Evolutionary conservation across 768 basidiomycete genomes (phyloP).

Genomic region (Pleurotus platypus): DNA sequence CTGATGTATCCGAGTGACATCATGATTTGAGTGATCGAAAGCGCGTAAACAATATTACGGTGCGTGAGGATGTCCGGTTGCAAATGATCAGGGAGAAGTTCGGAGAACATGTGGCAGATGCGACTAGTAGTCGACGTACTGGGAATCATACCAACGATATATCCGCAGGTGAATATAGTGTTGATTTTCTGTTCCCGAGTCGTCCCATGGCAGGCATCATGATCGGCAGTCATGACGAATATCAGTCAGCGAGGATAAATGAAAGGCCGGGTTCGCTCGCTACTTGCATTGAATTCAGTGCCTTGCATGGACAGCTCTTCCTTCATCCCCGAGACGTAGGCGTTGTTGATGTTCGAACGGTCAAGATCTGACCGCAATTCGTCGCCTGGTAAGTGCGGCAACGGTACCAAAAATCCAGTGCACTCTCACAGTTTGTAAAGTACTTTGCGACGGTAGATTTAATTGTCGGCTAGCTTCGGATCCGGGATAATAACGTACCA

Average conservation of each 20-base stretch:
- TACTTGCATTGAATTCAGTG: conserved; percentile 54
- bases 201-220: too few relatives aligned
- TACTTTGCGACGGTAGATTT: conserved; percentile 34
- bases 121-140: conserved; percentile 30
- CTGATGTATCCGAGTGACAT: conserved; percentile 21
- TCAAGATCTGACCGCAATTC: conserved; percentile 47
- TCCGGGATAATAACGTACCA: conserved; percentile 35
- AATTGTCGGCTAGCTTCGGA: conserved; percentile 8
- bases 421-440: conserved; percentile 55
- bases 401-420: too few relatives aligned
- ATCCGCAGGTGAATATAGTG: conserved; percentile 71
- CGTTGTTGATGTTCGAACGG: conserved; percentile 66
- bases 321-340: conserved; percentile 78
- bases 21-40: not conserved
- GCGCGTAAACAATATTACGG: too few relatives aligned
- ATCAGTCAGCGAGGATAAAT: conserved; percentile 1
- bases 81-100: too few relatives aligned
- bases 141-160: conserved; percentile 72
- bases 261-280: not conserved
- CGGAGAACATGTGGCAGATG: not conserved
- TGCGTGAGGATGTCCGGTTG: too few relatives aligned
- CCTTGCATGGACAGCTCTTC: conserved; percentile 67
- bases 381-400: too few relatives aligned
- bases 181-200: conserved; percentile 48
- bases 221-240: conserved; percentile 4